Evolutionary conservation across 352 stramenopile species (phyloP), one percentile per base, ranked within the genome.

Genomic region (Nothophytophthora sp.): DNA sequence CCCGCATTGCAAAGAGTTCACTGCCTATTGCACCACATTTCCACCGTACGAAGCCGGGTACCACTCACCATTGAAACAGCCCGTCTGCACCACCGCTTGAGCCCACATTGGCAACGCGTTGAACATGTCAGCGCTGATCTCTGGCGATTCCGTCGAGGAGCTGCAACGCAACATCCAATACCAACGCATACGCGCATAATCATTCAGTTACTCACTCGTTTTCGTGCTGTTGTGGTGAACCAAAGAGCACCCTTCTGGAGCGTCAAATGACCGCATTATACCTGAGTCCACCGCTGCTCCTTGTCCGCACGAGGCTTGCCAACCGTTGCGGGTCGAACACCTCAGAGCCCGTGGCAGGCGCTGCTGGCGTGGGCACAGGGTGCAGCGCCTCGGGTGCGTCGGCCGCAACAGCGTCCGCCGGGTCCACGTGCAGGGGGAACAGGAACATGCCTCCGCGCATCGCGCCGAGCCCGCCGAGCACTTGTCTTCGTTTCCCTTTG

Each of bases 371-470:
- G 20, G 48, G 38, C 29, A 73, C 37, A 18, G 58, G 43, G 49
- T 72, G 56, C 37, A 72, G 5, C 22, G 15, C 29, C 40, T 62
- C 62, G 12, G 22, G 46, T 16, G 39, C 51, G 39, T 73, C 61
- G 20, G 66, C 56, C 42, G 47, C 52, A 1, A 44, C 50, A 18
- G 55, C 67, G 12, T 76, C 67, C 15, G 53, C 42, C 8, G 60
- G 40, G n/a, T 73, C 55, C 45, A 67, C 51, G 19, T 70, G 76
- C 24, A 91, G 64, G 40, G 81, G 76, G 36, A 80, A 75, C 41
- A 88, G 47, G 49, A 83, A 84, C 47, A 73, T 33, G 5, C 55
- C 70, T 48, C 75, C 76, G 18, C 58, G 77, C 80, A 90, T 90
- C 8, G 24, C 54, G 30, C 50, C 11, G 25, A 51, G 27, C 42